A percentile compares a stretch with the other conserved stretches of the same genome.
Evolutionary conservation across 768 basidiomycete genomes (phyloP).

Genomic region (Lactifluus piperatus): DNA sequence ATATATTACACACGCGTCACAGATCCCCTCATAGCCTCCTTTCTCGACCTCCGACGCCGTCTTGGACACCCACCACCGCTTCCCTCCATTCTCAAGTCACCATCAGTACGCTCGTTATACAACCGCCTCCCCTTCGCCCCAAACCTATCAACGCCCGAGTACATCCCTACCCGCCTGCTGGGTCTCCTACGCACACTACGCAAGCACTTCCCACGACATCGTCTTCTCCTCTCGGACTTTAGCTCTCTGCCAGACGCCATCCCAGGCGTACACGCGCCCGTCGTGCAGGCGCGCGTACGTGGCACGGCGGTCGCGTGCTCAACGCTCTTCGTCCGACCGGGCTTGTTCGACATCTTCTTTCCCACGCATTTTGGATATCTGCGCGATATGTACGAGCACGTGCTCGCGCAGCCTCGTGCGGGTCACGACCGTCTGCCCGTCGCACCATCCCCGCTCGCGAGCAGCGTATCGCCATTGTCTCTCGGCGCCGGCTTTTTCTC

Average conservation of each 20-base stretch:
- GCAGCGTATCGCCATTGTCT: conserved; percentile 40
- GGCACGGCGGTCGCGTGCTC: conserved; percentile 82
- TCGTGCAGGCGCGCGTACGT: conserved; percentile 88
- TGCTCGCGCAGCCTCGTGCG: conserved; percentile 50
- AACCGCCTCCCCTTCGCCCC: conserved; percentile 76
- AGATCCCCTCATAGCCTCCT: conserved; percentile 77
- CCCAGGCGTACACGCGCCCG: conserved; percentile 69
- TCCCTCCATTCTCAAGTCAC: conserved; percentile 45
- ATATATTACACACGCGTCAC: conserved; percentile 75
- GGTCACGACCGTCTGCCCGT: conserved; percentile 24
- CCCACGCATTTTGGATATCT: conserved; percentile 83
- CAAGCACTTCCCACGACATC: conserved; percentile 80
- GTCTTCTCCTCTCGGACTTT: conserved; percentile 93
- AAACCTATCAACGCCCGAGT: conserved; percentile 83
- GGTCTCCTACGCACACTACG: conserved; percentile 78
- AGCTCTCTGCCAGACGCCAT: conserved; percentile 80
- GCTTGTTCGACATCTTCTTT: conserved; percentile 98
- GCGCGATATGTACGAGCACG: conserved; percentile 83
- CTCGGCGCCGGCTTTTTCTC: conserved; percentile 65
- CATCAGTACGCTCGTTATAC: conserved; percentile 56
- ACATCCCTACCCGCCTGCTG: conserved; percentile 85
- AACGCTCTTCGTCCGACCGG: conserved; percentile 87
- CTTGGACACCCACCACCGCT: conserved; percentile 52
- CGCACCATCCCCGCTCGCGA: conserved; percentile 41
- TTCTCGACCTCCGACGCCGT: conserved; percentile 57